Base-by-base conservation (phyloP, 2,329 filamentous ascomycete genomes). In the Aspergillus clavatus region DNA sequence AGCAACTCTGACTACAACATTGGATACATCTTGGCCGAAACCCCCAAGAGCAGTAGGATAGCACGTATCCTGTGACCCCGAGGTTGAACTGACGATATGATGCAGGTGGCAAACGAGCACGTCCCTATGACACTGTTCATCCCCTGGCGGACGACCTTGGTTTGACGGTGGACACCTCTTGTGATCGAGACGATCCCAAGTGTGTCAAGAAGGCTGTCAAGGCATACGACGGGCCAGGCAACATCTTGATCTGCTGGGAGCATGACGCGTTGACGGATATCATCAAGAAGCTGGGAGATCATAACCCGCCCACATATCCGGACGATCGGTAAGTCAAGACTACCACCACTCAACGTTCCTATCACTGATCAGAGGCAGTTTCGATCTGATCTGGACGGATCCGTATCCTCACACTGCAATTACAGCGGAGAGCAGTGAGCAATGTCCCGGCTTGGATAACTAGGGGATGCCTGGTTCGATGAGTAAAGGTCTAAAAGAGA, bases 161-260 rank as follows among this genome's bases (percentile, higher is more conserved):
- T 3, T 61, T 83, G 4, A 69, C 64, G 0, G 72, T 83, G 11
- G 77, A 83, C 56, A 74, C 63, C 0, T 76, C 73, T 1, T 83
- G 80, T 55, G 72, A 76, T 45, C 73, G 79, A 11, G 76, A 80
- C 47, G 77, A 83, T 49, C 52, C 68, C 5, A 62, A 72, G 5
- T 82, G 80, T 47, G 80, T 83, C 14, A 67, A 68, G 18, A 61
- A 78, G 4, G 68, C 68, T 0, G 72, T 83, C 1, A 54, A 76
- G 1, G 51, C 53, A 5, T 81, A 79, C 48, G 45, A 55, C 0
- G 75, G 76, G 0, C 46, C 59, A 0, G 78, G 77, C 1, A 83
- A 83, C 51, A 76, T 84, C 38, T 60, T 84, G 36, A 77, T 83
- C 46, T 81, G 79, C 66, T 83, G 80, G 80, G 75, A 82, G 54